These are phyloP conservation scores for Pulveroboletus sp. DNA, from an alignment of 1,284 basidiomycete species.

Conservation along the genomic window DNA sequence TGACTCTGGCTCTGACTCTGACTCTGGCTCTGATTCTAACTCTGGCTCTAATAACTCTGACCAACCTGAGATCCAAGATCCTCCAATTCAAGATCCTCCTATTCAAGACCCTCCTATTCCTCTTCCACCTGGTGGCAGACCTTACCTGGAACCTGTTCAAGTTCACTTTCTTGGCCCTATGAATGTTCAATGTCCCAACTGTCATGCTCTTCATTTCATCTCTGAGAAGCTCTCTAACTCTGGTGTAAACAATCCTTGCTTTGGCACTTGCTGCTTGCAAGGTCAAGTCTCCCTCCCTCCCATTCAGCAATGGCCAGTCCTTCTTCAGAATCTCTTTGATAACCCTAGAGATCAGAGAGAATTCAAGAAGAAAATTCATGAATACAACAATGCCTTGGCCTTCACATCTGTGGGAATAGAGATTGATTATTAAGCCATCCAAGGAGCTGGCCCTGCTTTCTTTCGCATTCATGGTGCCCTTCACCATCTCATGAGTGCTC, in stretches of 20 bases:
- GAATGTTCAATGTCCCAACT: constrained; percentile 21
- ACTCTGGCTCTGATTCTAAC: background rate
- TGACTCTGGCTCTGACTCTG: too few relatives aligned
- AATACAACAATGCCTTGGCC: background rate
- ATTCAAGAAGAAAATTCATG: background rate
- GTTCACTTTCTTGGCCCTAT: constrained; percentile 15
- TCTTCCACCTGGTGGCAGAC: constrained; percentile 3
- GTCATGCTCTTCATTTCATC: constrained; percentile 23
- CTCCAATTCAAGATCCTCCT: too few relatives aligned
- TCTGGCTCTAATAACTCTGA: background rate
- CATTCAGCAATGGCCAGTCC: constrained; percentile 16
- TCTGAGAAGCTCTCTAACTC: constrained; percentile 17
- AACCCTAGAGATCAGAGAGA: constrained; percentile 1
- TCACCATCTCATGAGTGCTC: background rate
- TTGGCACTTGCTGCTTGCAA: constrained; percentile 28
- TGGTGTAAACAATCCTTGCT: background rate
- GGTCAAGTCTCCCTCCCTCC: constrained; percentile 25
- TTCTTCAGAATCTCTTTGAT: constrained; percentile 20
- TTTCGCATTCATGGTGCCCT: background rate
- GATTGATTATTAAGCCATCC: background rate
- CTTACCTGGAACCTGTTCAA: constrained; percentile 3
- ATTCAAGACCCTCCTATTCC: background rate
- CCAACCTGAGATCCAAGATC: background rate
- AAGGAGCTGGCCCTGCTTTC: background rate
- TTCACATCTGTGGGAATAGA: background rate